Conservation (phyloP, 305 asterid species). For the Fraxinus angustifolia region DNA sequence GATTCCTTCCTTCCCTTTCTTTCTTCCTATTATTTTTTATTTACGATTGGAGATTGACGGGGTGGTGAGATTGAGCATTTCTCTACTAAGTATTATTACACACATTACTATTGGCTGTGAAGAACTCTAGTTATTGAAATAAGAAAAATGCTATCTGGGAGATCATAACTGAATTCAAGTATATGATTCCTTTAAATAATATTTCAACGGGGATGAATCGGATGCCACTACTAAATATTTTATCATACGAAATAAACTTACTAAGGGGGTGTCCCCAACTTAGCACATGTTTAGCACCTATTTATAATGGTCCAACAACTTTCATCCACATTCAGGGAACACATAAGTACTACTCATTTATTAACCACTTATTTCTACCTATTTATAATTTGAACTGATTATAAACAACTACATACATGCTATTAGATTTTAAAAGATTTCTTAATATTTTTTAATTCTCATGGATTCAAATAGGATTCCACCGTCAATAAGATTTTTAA, state of each 20-base stretch:
- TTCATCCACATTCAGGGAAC: neutral
- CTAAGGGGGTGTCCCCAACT: neutral
- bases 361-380: neutral
- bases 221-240: neutral
- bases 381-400: neutral
- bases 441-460: neutral
- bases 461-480: neutral
- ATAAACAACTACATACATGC: neutral
- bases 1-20: neutral
- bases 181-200: constrained; percentile 3
- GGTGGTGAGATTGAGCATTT: neutral
- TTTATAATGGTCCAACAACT: neutral
- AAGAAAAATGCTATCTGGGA: neutral
- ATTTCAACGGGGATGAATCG: neutral
- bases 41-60: neutral
- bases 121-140: neutral
- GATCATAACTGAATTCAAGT: neutral
- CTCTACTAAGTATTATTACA: neutral
- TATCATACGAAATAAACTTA: neutral
- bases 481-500: neutral
- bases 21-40: neutral
- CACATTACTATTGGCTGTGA: neutral
- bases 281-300: neutral
- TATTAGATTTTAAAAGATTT: neutral
- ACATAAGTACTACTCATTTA: neutral